Conservation (phyloP, 2,329 filamentous ascomycete genomes). For the Talaromyces sp. region DNA sequence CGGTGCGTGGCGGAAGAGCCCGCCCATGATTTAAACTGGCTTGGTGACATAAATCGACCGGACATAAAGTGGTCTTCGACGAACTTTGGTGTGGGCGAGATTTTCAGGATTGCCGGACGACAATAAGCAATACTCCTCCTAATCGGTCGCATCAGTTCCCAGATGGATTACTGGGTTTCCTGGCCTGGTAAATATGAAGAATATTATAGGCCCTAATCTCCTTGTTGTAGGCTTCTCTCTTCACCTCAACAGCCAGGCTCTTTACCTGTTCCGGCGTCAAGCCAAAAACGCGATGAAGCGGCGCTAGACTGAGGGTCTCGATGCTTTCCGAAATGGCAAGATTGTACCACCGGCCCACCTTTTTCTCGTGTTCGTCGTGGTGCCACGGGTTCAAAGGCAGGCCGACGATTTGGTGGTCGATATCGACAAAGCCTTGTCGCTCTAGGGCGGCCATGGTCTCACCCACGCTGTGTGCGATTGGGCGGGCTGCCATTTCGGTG, state of each 20-base stretch:
- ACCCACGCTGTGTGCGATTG: slow-evolving; percentile 59
- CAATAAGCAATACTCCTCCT: background rate
- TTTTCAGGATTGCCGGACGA: background rate
- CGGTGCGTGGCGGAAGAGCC: background rate
- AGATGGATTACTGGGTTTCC: slow-evolving; percentile 32
- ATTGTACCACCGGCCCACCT: slow-evolving; percentile 79
- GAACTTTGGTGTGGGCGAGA: background rate
- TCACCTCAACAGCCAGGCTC: slow-evolving; percentile 58
- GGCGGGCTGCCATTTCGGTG: slow-evolving; percentile 60
- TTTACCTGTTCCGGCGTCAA: slow-evolving; percentile 61
- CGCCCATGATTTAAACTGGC: background rate
- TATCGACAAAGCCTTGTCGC: slow-evolving; percentile 71
- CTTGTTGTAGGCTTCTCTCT: slow-evolving; percentile 63
- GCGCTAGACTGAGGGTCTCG: slow-evolving; percentile 66
- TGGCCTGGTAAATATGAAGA: slow-evolving; percentile 40
- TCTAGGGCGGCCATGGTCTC: slow-evolving; percentile 58
- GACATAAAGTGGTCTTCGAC: background rate
- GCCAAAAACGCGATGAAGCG: slow-evolving; percentile 61
- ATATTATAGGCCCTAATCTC: slow-evolving; percentile 65
- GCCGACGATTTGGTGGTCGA: slow-evolving; percentile 63
- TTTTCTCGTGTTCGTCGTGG: slow-evolving; percentile 57
- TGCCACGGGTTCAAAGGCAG: slow-evolving; percentile 74
- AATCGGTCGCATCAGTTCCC: slow-evolving; percentile 9
- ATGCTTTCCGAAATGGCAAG: slow-evolving; percentile 68
- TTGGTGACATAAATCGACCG: background rate